phyloP scores from a whole-genome alignment of 2,329 filamentous ascomycete genomes.

The Ophiostoma sp. region DNA sequence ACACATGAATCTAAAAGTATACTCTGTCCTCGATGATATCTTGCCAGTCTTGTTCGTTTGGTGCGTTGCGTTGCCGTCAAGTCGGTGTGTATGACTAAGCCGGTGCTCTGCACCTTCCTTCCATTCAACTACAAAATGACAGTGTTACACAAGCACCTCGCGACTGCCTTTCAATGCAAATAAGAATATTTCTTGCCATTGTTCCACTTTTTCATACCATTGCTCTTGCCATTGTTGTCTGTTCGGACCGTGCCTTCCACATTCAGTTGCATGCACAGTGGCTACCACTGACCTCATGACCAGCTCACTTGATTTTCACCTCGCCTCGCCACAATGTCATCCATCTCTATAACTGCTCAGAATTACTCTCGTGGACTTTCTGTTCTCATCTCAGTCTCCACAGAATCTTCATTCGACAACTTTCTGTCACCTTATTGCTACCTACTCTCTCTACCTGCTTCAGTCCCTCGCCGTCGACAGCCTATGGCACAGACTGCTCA shows the following conservation, averaged over 20 bases:
- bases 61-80: neutral
- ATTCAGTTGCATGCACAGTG: neutral
- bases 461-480: neutral
- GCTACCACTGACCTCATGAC: neutral
- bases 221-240: constrained; percentile 12
- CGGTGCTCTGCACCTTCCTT: neutral
- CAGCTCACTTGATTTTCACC: constrained; percentile 15
- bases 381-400: neutral
- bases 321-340: neutral
- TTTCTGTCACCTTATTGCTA: neutral
- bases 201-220: constrained; percentile 21
- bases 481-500: neutral
- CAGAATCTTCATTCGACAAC: no score
- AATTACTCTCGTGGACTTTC: neutral
- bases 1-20: constrained; percentile 18
- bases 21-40: neutral
- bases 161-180: neutral
- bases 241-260: constrained; percentile 3
- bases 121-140: neutral
- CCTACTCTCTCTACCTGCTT: neutral
- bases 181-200: constrained; percentile 3
- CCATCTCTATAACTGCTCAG: neutral
- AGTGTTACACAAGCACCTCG: neutral
- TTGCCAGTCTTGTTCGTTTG: neutral
- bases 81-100: neutral